phyloP scores from a whole-genome alignment of 192 early-diverging fungal species.

The Coemansia aciculifera region DNA sequence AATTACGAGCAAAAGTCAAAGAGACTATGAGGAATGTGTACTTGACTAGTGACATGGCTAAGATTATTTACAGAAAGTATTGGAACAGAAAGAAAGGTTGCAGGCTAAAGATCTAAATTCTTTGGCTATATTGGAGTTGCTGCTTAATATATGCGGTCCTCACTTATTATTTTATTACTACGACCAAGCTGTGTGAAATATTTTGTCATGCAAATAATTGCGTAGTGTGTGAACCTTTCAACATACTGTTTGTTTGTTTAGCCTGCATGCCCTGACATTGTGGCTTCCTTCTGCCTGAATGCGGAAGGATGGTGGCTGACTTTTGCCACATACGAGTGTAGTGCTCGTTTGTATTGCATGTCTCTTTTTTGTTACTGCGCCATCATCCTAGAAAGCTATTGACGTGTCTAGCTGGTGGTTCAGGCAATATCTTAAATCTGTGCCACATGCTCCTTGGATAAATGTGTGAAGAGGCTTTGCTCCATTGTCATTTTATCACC shows the following conservation, averaged over 20 bases:
- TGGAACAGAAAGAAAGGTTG: neutral
- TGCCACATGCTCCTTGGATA: neutral
- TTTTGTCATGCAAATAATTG: neutral
- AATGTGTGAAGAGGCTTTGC: neutral
- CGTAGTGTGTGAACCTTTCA: neutral
- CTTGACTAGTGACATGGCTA: neutral
- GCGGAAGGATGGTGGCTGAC: neutral
- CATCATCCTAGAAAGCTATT: neutral
- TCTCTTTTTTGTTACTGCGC: neutral
- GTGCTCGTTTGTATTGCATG: neutral
- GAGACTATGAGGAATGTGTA: neutral
- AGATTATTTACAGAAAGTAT: neutral
- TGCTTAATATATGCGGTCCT: neutral
- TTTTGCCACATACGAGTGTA: neutral
- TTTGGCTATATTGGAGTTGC: too few relatives aligned
- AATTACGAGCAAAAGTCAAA: neutral
- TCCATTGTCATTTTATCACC: neutral
- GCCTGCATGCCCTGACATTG: neutral
- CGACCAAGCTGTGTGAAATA: neutral
- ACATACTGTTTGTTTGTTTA: neutral
- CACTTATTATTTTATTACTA: neutral
- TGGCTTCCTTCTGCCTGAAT: neutral
- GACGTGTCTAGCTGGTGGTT: neutral
- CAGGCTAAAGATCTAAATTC: neutral
- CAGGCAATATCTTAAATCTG: neutral